Percentiles rank a stretch among this genome's conserved stretches.
These are phyloP conservation scores for Calonectria pseudoturangicola DNA, from an alignment of 2,329 filamentous ascomycete genomes.

Conservation along the genomic window DNA sequence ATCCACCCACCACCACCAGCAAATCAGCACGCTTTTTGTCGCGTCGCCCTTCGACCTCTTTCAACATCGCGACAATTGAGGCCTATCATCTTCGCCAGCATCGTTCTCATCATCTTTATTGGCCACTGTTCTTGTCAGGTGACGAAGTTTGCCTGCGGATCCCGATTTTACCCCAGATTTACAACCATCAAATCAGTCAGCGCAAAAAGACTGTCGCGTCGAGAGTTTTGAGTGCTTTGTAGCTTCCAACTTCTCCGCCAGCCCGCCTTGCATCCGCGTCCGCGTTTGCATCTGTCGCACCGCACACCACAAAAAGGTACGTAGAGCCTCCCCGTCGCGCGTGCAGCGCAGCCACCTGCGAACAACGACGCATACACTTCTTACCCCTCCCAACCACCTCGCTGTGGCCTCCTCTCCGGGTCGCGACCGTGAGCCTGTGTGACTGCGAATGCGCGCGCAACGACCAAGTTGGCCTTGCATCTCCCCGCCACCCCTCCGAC, in stretches of 20 bases:
- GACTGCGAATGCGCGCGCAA: constrained; percentile 22
- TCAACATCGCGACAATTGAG: constrained; percentile 64
- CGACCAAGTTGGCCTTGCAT: constrained; percentile 32
- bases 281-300: constrained; percentile 44
- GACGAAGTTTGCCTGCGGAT: constrained; percentile 64
- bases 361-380: constrained; percentile 28
- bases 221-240: constrained; percentile 46
- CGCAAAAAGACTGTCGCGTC: constrained; percentile 45
- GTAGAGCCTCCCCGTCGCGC: constrained; percentile 43
- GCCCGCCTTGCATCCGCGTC: constrained; percentile 45
- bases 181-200: constrained; percentile 50
- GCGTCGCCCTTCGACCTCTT: constrained; percentile 58
- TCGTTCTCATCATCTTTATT: constrained; percentile 67
- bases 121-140: constrained; percentile 70
- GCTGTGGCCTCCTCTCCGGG: constrained; percentile 27
- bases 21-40: constrained; percentile 70
- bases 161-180: constrained; percentile 54
- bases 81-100: constrained; percentile 72
- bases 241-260: constrained; percentile 42
- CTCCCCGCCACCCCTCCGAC: constrained; percentile 26
- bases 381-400: constrained; percentile 36
- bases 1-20: constrained; percentile 59
- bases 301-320: constrained; percentile 53
- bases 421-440: constrained; percentile 28
- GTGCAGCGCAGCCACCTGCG: constrained; percentile 33